Conservation (phyloP, 495 filamentous ascomycete genomes). For the Lasiosphaeria hispida region DNA sequence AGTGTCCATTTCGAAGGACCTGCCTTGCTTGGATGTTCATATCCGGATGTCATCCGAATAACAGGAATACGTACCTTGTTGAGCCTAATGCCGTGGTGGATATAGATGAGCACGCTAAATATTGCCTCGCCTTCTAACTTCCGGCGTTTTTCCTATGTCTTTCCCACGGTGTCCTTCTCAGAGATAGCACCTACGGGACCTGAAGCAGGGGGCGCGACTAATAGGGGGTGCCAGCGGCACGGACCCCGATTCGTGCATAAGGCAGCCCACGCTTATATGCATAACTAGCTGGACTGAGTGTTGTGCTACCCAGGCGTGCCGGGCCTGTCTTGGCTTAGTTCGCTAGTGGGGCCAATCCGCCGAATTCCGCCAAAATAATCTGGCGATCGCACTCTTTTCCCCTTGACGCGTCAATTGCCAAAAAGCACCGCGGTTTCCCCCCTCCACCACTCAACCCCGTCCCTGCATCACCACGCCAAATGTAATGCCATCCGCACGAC, state of each 20-base stretch:
- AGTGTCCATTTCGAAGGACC: no score
- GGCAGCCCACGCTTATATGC: no score
- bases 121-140: no score
- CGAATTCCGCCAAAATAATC: slow-evolving; percentile 36
- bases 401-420: slow-evolving; percentile 36
- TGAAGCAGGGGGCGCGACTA: not conserved
- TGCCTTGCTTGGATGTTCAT: no score
- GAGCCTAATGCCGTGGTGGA: no score
- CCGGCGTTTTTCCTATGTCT: not conserved
- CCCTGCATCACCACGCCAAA: slow-evolving; percentile 25
- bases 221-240: not conserved
- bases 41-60: no score
- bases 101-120: no score
- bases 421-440: slow-evolving; percentile 7
- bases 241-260: slow-evolving; percentile 22
- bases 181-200: not conserved
- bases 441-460: slow-evolving; percentile 8
- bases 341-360: slow-evolving; percentile 21
- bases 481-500: slow-evolving; percentile 34
- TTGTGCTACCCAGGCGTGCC: no score
- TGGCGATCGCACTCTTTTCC: slow-evolving; percentile 21
- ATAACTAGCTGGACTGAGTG: no score
- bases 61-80: no score
- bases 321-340: not conserved
- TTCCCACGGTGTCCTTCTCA: not conserved